Base-by-base conservation (phyloP, 768 basidiomycete genomes). In the Serpula lacrymans region DNA sequence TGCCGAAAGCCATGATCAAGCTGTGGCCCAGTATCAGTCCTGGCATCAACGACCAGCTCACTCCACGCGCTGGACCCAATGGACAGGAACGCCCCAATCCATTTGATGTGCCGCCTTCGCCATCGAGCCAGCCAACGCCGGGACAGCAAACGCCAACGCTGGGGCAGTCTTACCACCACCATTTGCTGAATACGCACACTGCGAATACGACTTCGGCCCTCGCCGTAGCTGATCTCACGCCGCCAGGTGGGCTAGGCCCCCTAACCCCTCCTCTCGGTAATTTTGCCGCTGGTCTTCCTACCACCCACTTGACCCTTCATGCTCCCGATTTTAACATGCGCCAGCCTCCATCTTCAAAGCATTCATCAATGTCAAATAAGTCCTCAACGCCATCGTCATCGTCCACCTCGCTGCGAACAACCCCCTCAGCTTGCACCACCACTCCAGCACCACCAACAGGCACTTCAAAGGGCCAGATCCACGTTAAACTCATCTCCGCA, bases 401-500 rank as follows among this genome's bases (percentile, higher is more conserved):
- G 57, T 45, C 70, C 58, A 40, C 71, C 53, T 53, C 69, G 47
- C 23, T 57, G 45, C 43, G 56, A 47, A 37, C 70, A 21, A 57
- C 71, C 26, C 53, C 47, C 7, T 48, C 54, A 20, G 14, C 60
- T 5, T 32, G 63, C 34, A 48, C 64, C 26, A 18, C 56, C 16
- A 41, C 64, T 38, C 62, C 44, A 36, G 60, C 39, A 27, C 50
- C 55, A 5, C 36, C 62, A 43, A 60, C 68, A 3, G 61, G 60
- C 26, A 59, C 67, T 8, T 69, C 72, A 46, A 72, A 65, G 54
- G 88, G 88, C 45, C 91, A 93, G 65, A 84, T 99, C 40, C 89
- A 90, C 54, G 86, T 99, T 65, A 98, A 98, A 66, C 81, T 99
- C 59, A 91, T 99, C 63, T 82, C 85, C 50, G 96, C 90, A 10